These are phyloP conservation scores for Debaryomyces fabryi DNA, from an alignment of 1,139 yeast genomes.

Conservation along the genomic window DNA sequence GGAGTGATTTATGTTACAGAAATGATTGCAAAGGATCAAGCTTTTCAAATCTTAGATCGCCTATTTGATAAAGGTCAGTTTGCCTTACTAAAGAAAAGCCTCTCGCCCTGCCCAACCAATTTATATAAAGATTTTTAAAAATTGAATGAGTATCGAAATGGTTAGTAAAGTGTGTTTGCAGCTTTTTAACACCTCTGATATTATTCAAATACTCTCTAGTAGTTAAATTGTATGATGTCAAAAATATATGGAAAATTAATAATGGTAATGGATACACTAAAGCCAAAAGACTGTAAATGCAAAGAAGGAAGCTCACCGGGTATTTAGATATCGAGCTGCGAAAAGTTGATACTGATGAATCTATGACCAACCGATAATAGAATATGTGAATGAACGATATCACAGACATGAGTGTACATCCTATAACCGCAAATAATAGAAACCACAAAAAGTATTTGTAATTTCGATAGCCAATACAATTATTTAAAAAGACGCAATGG, in stretches of 20 bases:
- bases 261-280: conserved; percentile 58
- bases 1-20: background rate
- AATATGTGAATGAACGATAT: conserved; percentile 33
- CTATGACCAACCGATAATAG: conserved; percentile 19
- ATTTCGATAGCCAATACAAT: conserved; percentile 43
- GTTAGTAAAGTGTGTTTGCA: conserved; percentile 32
- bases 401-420: conserved; percentile 26
- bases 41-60: conserved; percentile 48
- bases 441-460: conserved; percentile 47
- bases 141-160: conserved; percentile 46
- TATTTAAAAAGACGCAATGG: conserved; percentile 43
- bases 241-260: conserved; percentile 52
- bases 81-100: conserved; percentile 46
- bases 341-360: conserved; percentile 17
- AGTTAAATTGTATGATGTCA: conserved; percentile 63
- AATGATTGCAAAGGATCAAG: conserved; percentile 23
- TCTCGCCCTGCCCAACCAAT: conserved; percentile 53
- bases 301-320: conserved; percentile 53
- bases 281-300: conserved; percentile 46
- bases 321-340: conserved; percentile 24
- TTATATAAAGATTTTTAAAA: conserved; percentile 42
- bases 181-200: conserved; percentile 25
- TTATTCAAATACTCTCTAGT: conserved; percentile 66
- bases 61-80: conserved; percentile 35
- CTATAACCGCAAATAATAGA: conserved; percentile 26